A percentile compares a stretch with the other conserved stretches of the same genome.
Conservation (phyloP, 176 grass and related monocot species). For the Puya raimondii region DNA sequence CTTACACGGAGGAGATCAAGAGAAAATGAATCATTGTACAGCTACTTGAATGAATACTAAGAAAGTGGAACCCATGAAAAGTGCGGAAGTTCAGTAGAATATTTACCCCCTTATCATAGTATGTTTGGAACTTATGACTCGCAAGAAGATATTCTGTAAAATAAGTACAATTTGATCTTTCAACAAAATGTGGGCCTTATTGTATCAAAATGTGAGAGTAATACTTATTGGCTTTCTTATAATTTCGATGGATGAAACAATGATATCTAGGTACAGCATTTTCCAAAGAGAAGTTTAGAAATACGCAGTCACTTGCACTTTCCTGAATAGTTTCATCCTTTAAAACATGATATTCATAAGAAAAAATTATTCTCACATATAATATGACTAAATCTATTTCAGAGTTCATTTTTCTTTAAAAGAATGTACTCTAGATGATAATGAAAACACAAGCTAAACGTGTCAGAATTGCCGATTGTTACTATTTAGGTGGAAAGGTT, state of each 20-base stretch:
- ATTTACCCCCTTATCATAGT: not conserved
- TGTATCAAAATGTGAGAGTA: not conserved
- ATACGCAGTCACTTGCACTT: not conserved
- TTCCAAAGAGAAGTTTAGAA: not conserved
- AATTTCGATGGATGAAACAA: not conserved
- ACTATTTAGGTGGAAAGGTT: too few species aligned
- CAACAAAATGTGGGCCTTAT: not conserved
- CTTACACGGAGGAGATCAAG: conserved; percentile 64
- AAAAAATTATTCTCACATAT: too few species aligned
- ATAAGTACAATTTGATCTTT: not conserved
- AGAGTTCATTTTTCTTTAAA: too few species aligned
- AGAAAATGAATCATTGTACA: conserved; percentile 79
- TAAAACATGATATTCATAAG: too few species aligned
- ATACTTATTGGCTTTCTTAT: not conserved
- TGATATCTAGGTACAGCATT: not conserved
- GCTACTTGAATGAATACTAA: conserved; percentile 91
- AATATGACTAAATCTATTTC: too few species aligned
- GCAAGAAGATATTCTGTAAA: not conserved
- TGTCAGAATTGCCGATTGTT: too few species aligned
- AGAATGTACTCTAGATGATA: too few species aligned
- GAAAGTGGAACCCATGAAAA: not conserved
- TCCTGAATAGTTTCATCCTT: not conserved
- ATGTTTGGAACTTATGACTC: not conserved
- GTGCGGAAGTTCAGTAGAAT: not conserved
- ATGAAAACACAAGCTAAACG: too few species aligned